A percentile compares a stretch with the other conserved stretches of the same genome.
Evolutionary conservation across 768 basidiomycete genomes (phyloP).

Genomic region (Peribolospora kevripleyi): DNA sequence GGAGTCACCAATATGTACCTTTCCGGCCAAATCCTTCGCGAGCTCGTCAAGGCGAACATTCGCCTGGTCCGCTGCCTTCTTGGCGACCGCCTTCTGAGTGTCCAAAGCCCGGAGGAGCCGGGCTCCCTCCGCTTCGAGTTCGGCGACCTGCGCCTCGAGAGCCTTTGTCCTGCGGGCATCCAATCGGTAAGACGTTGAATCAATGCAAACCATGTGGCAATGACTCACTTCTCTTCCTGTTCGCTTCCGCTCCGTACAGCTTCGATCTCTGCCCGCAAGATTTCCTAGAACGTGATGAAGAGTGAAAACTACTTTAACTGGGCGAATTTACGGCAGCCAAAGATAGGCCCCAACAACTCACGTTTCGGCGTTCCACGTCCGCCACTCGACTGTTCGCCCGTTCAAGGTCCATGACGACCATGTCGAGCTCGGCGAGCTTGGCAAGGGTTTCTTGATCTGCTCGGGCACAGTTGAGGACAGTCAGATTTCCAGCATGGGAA

Average conservation of each 20-base stretch:
- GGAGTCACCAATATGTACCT: slow-evolving; percentile 23
- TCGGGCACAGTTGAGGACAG: background rate
- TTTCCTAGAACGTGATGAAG: slow-evolving; percentile 33
- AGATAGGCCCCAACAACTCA: slow-evolving; percentile 18
- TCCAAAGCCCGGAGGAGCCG: slow-evolving; percentile 39
- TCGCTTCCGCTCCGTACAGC: slow-evolving; percentile 56
- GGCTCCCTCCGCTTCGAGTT: slow-evolving; percentile 52
- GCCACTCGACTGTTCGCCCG: slow-evolving; percentile 84
- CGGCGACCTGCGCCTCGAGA: slow-evolving; percentile 46
- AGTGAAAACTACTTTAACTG: background rate
- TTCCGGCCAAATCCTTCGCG: slow-evolving; percentile 29
- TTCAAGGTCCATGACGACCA: slow-evolving; percentile 81
- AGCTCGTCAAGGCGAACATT: slow-evolving; percentile 33
- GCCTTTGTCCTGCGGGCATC: slow-evolving; percentile 31
- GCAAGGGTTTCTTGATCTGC: slow-evolving; percentile 75
- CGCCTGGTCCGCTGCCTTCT: slow-evolving; percentile 33
- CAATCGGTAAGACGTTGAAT: background rate
- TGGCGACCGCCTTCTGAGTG: slow-evolving; percentile 26
- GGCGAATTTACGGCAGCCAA: background rate
- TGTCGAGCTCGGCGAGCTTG: slow-evolving; percentile 76
- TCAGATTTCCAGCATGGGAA: background rate
- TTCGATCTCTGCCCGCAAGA: slow-evolving; percentile 88
- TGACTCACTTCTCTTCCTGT: slow-evolving; percentile 38
- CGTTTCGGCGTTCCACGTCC: slow-evolving; percentile 78
- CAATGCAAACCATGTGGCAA: background rate